Conservation (phyloP, 2,329 filamentous ascomycete genomes). For the Colletotrichum filicis region DNA sequence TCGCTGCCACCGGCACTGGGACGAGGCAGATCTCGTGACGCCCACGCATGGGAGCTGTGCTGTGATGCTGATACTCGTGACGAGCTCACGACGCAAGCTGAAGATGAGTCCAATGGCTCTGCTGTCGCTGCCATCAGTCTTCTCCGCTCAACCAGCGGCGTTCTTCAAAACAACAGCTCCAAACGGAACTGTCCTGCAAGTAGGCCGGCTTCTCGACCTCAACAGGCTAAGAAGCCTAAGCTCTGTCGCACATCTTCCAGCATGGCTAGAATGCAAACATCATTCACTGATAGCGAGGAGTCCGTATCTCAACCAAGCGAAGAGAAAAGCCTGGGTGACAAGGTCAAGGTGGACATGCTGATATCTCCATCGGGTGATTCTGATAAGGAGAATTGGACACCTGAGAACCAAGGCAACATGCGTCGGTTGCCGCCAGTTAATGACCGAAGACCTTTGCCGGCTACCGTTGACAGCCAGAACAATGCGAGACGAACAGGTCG, state of each 20-base stretch:
- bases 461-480: constrained; percentile 41
- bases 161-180: constrained; percentile 65
- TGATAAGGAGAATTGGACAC: constrained; percentile 94
- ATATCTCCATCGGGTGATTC: constrained; percentile 68
- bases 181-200: constrained; percentile 70
- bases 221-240: constrained; percentile 70
- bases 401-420: constrained; percentile 58
- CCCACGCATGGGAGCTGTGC: constrained; percentile 90
- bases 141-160: constrained; percentile 73
- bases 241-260: constrained; percentile 71
- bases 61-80: constrained; percentile 84
- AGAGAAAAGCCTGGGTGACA: constrained; percentile 38
- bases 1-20: constrained; percentile 65
- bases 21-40: constrained; percentile 84
- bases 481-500: constrained; percentile 55
- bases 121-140: constrained; percentile 85
- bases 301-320: background rate
- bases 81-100: constrained; percentile 82
- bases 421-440: constrained; percentile 40
- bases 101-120: constrained; percentile 82
- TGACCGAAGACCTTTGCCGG: constrained; percentile 50
- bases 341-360: constrained; percentile 53
- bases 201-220: constrained; percentile 39
- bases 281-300: constrained; percentile 3
- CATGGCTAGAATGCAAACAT: constrained; percentile 67